Percentiles rank a stretch among this genome's conserved stretches.
phyloP scores from a whole-genome alignment of 1,284 basidiomycete genomes.

The Puccinia brachypodii region DNA sequence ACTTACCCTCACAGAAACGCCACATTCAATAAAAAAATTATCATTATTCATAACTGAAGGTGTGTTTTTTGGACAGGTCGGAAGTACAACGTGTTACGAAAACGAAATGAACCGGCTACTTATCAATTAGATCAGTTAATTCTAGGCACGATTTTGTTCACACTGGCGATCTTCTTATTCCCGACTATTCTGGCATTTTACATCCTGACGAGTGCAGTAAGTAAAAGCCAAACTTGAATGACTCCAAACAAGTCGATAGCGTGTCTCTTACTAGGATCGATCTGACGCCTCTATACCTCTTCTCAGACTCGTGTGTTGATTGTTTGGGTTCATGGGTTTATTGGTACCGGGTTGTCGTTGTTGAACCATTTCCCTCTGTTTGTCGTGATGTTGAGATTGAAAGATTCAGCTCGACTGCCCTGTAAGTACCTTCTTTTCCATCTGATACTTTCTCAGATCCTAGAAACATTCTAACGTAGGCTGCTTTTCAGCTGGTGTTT shows the following conservation, averaged over 20 bases:
- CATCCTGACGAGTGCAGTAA: slow-evolving; percentile 72
- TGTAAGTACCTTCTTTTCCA: slow-evolving; percentile 60
- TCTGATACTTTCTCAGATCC: neutral
- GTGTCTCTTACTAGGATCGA: slow-evolving; percentile 11
- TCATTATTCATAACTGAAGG: neutral
- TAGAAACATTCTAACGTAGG: neutral
- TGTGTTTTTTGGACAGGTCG: slow-evolving; percentile 64
- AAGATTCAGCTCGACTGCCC: slow-evolving; percentile 79
- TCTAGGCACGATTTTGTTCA: slow-evolving; percentile 92
- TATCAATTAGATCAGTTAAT: slow-evolving; percentile 92
- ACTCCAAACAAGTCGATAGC: neutral
- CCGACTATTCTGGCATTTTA: slow-evolving; percentile 89
- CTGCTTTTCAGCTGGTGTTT: slow-evolving; percentile 33
- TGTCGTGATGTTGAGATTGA: slow-evolving; percentile 76
- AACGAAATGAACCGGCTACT: slow-evolving; percentile 79
- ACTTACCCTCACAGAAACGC: neutral
- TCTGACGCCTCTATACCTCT: slow-evolving; percentile 29
- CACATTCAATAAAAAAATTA: neutral
- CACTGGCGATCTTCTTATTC: slow-evolving; percentile 81
- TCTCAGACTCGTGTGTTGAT: slow-evolving; percentile 66
- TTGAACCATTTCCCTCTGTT: slow-evolving; percentile 91
- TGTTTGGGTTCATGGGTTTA: slow-evolving; percentile 64
- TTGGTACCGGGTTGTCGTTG: slow-evolving; percentile 69
- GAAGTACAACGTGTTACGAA: slow-evolving; percentile 76
- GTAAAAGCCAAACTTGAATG: slow-evolving; percentile 52